Evolutionary conservation across 2,329 filamentous ascomycete genomes (phyloP).

Genomic region (Beauveria australis): DNA sequence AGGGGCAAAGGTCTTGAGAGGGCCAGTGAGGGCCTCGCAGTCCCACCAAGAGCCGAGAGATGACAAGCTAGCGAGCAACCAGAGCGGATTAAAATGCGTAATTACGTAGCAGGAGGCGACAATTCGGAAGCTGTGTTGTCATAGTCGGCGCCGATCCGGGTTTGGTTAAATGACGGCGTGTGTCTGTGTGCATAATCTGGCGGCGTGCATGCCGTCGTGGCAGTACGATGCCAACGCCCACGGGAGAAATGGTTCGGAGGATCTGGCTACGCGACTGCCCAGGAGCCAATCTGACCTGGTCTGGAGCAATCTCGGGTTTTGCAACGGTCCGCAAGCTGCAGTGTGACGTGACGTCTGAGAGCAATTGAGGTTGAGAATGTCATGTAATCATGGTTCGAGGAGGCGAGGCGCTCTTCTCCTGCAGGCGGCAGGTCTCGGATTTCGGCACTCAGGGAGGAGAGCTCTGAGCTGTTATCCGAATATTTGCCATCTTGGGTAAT

Average conservation of each 20-base stretch:
- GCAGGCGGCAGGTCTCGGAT: neutral
- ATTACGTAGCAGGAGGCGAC: constrained; percentile 6
- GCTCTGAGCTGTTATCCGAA: neutral
- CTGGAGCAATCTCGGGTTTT: constrained; percentile 8
- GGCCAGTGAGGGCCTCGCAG: neutral
- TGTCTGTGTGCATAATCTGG: constrained; percentile 2
- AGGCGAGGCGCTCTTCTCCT: neutral
- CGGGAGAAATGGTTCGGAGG: neutral
- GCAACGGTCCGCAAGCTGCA: constrained; percentile 1
- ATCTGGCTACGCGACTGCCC: neutral
- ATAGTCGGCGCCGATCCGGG: constrained; percentile 4
- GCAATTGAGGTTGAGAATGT: neutral
- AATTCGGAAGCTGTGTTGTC: neutral
- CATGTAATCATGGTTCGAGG: neutral
- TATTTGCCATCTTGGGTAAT: neutral
- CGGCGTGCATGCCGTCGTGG: neutral
- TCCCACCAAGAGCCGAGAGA: constrained; percentile 5
- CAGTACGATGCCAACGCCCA: neutral
- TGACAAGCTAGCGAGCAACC: constrained; percentile 4
- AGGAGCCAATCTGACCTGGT: neutral
- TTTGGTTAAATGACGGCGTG: neutral
- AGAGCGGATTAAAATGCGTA: constrained; percentile 6
- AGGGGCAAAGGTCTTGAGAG: neutral
- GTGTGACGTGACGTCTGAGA: constrained; percentile 6
- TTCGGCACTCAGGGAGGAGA: neutral